Conservation (phyloP, 331 rosid species). For the Acacia concinna region DNA sequence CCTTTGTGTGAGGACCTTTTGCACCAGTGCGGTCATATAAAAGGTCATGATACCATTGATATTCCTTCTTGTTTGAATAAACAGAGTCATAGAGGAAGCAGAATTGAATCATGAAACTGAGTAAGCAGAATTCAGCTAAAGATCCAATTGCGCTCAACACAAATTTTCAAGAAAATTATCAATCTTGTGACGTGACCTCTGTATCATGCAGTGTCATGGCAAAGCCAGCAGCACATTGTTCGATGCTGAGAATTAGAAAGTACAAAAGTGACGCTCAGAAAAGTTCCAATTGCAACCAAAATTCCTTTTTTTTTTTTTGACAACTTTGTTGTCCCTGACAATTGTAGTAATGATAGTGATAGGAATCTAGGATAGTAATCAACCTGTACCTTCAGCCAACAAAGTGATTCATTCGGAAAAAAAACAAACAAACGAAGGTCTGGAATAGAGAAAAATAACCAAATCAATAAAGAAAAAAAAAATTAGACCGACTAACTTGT, state of each 20-base stretch:
- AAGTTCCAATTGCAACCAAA: neutral
- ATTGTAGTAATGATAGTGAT: neutral
- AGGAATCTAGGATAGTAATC: no score
- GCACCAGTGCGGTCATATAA: neutral
- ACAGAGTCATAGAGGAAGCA: neutral
- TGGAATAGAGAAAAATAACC: neutral
- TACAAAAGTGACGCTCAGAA: neutral
- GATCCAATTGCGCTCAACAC: neutral
- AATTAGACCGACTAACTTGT: neutral
- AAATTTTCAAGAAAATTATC: neutral
- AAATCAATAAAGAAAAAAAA: neutral
- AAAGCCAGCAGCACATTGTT: neutral
- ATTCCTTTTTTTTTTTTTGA: neutral
- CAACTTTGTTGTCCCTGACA: neutral
- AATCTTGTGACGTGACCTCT: neutral
- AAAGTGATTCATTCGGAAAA: neutral
- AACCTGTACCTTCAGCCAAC: neutral
- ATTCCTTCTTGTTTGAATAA: neutral
- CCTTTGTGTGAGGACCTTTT: neutral
- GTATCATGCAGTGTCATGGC: neutral
- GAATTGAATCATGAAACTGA: neutral
- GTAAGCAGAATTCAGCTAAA: neutral
- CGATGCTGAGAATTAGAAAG: neutral
- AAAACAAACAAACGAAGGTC: neutral
- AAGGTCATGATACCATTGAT: neutral